Evolutionary conservation across 2,329 filamentous ascomycete genomes (phyloP).

Genomic region (Fusarium incarnatum): DNA sequence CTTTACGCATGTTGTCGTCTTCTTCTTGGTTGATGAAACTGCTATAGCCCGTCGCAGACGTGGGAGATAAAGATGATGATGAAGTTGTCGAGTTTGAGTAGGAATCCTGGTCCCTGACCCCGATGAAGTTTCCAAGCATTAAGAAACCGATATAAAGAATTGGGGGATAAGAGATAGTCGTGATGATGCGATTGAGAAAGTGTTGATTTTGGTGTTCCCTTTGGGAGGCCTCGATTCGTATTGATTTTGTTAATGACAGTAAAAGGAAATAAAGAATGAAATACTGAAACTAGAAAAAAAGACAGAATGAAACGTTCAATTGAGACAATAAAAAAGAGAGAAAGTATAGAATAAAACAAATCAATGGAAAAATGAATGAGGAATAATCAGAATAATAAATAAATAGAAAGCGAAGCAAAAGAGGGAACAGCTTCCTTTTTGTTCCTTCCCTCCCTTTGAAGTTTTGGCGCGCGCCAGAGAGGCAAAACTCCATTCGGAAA

Average conservation of each 20-base stretch:
- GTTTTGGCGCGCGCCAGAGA: conserved; percentile 37
- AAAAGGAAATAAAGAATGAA: conserved; percentile 21
- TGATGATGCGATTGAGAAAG: not conserved
- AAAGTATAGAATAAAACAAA: not conserved
- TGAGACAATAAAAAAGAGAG: not conserved
- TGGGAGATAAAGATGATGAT: not conserved
- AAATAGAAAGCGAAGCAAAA: not conserved
- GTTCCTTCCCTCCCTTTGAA: not conserved
- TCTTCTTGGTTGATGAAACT: conserved; percentile 18
- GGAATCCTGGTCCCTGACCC: conserved; percentile 29
- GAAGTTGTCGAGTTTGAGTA: conserved; percentile 17
- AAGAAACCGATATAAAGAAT: conserved; percentile 19
- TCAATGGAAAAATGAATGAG: not conserved
- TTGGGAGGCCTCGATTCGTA: conserved; percentile 23
- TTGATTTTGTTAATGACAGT: conserved; percentile 1
- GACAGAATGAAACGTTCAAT: not conserved
- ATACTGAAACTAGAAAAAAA: not conserved
- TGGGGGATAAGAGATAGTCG: not conserved
- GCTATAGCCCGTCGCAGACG: conserved; percentile 32
- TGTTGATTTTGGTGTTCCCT: not conserved
- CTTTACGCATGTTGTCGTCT: conserved; percentile 46
- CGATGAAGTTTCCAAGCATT: conserved; percentile 34
- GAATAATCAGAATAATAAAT: conserved; percentile 1
- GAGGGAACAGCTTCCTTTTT: not conserved
- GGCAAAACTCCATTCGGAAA: conserved; percentile 7